These are phyloP conservation scores for Aspergillus tanneri DNA, from an alignment of 2,329 filamentous ascomycete genomes.

Conservation along the genomic window DNA sequence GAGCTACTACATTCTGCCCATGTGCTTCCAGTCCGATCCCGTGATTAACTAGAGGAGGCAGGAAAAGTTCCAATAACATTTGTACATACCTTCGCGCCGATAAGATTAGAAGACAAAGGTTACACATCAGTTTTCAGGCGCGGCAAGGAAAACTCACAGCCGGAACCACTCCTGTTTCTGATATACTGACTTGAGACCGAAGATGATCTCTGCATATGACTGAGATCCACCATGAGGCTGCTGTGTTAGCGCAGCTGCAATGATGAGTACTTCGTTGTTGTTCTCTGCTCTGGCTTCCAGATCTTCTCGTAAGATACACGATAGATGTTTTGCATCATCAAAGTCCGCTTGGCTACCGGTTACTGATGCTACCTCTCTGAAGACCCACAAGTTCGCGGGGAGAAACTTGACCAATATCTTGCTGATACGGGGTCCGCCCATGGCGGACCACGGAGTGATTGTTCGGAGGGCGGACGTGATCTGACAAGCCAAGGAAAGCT, in stretches of 20 bases:
- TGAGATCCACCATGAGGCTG: conserved; percentile 2
- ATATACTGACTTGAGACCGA: conserved; percentile 9
- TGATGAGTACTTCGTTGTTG: conserved; percentile 20
- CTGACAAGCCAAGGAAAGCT: conserved; percentile 24
- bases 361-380: conserved; percentile 21
- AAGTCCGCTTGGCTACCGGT: conserved; percentile 20
- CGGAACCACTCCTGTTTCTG: conserved; percentile 21
- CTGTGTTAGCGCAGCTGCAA: conserved; percentile 19
- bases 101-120: not conserved
- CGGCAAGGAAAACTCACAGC: conserved; percentile 3
- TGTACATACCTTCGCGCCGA: conserved; percentile 14
- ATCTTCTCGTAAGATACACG: conserved; percentile 24
- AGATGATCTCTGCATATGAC: conserved; percentile 20
- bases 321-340: conserved; percentile 21
- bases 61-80: conserved; percentile 11
- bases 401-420: conserved; percentile 18
- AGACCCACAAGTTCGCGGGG: conserved; percentile 21
- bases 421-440: conserved; percentile 14
- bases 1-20: conserved; percentile 26
- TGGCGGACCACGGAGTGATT: conserved; percentile 22
- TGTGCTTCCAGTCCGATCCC: conserved; percentile 47
- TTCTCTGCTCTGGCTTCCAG: conserved; percentile 14
- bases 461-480: conserved; percentile 24
- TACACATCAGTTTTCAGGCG: not conserved
- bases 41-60: conserved; percentile 17